These are phyloP conservation scores for Helotiales sp. DNA, from an alignment of 2,329 filamentous ascomycete genomes.

Conservation along the genomic window DNA sequence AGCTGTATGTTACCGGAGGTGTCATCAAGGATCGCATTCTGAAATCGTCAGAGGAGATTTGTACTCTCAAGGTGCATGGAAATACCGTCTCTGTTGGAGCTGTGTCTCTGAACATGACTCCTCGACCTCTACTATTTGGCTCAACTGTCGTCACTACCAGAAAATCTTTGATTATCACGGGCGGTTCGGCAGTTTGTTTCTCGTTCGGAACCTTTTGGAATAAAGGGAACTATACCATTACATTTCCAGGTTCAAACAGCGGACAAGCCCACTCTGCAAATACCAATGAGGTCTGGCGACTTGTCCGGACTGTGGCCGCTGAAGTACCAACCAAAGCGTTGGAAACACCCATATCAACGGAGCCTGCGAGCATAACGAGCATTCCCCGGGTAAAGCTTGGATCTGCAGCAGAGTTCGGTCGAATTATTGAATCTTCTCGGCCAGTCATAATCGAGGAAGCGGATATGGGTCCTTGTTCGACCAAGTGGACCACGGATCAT, in stretches of 20 bases:
- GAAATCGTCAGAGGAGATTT: constrained; percentile 57
- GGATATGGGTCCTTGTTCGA: constrained; percentile 69
- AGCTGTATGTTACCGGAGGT: constrained; percentile 51
- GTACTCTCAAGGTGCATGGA: constrained; percentile 18
- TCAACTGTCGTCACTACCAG: constrained; percentile 58
- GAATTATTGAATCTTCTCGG: constrained; percentile 59
- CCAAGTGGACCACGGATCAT: constrained; percentile 71
- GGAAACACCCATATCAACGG: neutral
- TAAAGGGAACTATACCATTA: constrained; percentile 48
- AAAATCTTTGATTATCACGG: constrained; percentile 64
- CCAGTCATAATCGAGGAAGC: constrained; percentile 70
- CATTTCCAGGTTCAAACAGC: neutral
- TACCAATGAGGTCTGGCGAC: constrained; percentile 30
- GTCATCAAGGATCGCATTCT: constrained; percentile 50
- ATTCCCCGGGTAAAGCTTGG: constrained; percentile 60
- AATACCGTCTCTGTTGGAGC: neutral
- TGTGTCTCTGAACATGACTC: constrained; percentile 32
- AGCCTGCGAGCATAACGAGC: constrained; percentile 19
- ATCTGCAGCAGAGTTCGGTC: constrained; percentile 61
- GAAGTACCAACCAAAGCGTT: neutral
- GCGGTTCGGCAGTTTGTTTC: constrained; percentile 87
- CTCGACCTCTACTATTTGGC: constrained; percentile 74
- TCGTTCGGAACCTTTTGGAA: constrained; percentile 91
- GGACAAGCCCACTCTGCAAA: neutral
- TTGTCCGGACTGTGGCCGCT: constrained; percentile 30